Evolutionary conservation across 225 moss, liverwort and hornwort genomes (phyloP), one percentile per base, ranked within the genome.

Genomic region (Pleurozium schreberi): DNA sequence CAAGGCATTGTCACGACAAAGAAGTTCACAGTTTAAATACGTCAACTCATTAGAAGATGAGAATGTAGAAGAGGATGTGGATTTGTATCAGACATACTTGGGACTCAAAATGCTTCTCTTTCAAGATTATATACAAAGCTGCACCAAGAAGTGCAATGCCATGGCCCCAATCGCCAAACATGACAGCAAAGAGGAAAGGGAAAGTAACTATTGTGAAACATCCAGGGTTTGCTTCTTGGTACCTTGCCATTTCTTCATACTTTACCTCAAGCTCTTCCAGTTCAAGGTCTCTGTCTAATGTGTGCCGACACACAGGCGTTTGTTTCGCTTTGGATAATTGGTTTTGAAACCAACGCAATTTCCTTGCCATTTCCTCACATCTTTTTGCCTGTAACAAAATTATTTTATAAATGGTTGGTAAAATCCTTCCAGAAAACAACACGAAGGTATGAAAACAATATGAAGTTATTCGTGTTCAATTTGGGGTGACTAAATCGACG

Each of bases 151-250:
- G 91, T 80, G 93, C 93, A 59, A 95, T 87, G 82, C 99, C 99
- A 90, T 99, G 99, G 70, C 99, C 99, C 99, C 99, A 99, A 90
- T 99, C 99, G n/a, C 99, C 97, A 90, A 99, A 99, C 99, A 99
- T 99, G 67, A 99, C 95, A 7, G 97, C 99, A 93, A 99, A 99
- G 89, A 99, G 93, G 87, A 99, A 99, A 59, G 99, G 97, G 66
- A 99, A 99, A 31, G 97, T 99, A 47, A 99, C 94, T 49, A 99
- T 96, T 80, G 99, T 97, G 85, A 99, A 97, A 86, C 96, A 97
- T 47, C 94, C 96, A 90, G 99, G 97, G 88, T 99, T 99, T 52
- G 92, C 99, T 93, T 99, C 99, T 89, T 96, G 97, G 85, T 99
- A 99, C 59, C 96, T 93, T 83, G 96, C 99, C 70, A 99, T 45